Evolutionary conservation across 2,329 filamentous ascomycete genomes (phyloP).

Genomic region (Penicillium sp.): DNA sequence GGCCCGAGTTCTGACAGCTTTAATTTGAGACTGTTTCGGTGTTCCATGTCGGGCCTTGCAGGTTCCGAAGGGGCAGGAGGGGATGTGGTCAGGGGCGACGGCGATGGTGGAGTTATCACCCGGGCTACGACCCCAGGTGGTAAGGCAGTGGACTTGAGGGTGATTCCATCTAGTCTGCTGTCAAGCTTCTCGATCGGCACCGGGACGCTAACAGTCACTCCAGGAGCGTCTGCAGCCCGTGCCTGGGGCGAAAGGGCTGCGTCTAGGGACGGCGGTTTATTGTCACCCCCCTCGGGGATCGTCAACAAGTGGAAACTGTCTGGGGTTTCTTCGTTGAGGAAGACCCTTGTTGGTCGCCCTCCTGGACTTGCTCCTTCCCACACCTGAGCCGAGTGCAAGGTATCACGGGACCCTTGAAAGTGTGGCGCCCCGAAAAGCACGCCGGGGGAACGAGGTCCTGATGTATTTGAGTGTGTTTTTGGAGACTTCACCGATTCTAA

Average conservation of each 20-base stretch:
- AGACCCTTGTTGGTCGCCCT: conserved; percentile 44
- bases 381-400: conserved; percentile 32
- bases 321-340: conserved; percentile 35
- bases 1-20: conserved; percentile 39
- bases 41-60: conserved; percentile 26
- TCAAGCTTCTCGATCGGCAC: conserved; percentile 50
- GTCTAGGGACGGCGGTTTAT: conserved; percentile 37
- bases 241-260: conserved; percentile 41
- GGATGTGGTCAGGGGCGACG: conserved; percentile 28
- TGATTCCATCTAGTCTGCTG: conserved; percentile 48
- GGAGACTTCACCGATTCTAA: conserved; percentile 36
- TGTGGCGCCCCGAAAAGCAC: conserved; percentile 14
- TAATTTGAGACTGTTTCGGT: conserved; percentile 34
- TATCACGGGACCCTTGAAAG: conserved; percentile 7
- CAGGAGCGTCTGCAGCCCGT: conserved; percentile 32
- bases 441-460: conserved; percentile 11
- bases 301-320: conserved; percentile 27
- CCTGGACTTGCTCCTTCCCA: conserved; percentile 46
- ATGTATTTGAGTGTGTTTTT: conserved; percentile 1
- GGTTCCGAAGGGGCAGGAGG: conserved; percentile 25
- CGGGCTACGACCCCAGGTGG: conserved; percentile 45
- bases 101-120: conserved; percentile 44
- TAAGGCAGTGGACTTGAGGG: conserved; percentile 46
- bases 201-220: conserved; percentile 34
- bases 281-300: conserved; percentile 32